A percentile compares a stretch with the other conserved stretches of the same genome.
These are phyloP conservation scores for Papiliotrema nemorosa DNA, from an alignment of 1,284 basidiomycete genomes.

Conservation along the genomic window DNA sequence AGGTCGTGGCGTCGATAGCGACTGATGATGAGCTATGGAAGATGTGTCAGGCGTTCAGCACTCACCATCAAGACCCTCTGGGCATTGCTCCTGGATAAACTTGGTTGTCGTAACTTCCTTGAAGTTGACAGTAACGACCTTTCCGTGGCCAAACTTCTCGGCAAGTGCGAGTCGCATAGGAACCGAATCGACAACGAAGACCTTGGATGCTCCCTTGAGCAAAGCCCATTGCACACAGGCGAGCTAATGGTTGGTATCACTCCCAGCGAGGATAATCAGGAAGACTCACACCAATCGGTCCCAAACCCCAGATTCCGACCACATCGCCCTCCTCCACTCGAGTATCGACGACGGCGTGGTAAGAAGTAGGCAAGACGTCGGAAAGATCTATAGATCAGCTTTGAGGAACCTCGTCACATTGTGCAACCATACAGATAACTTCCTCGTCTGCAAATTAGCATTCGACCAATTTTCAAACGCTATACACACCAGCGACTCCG, in stretches of 20 bases:
- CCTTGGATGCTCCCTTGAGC: slow-evolving; percentile 65
- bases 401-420: not conserved
- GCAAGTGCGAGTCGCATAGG: slow-evolving; percentile 63
- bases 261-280: not conserved
- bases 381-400: slow-evolving; percentile 53
- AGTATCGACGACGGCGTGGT: slow-evolving; percentile 59
- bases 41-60: not conserved
- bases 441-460: slow-evolving; percentile 24
- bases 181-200: slow-evolving; percentile 69
- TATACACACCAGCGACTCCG: slow-evolving; percentile 58
- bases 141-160: slow-evolving; percentile 50
- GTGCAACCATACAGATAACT: slow-evolving; percentile 22
- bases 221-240: slow-evolving; percentile 61
- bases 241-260: slow-evolving; percentile 33
- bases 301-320: slow-evolving; percentile 49
- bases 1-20: slow-evolving; percentile 54
- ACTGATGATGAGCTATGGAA: slow-evolving; percentile 52
- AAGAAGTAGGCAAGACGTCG: slow-evolving; percentile 70
- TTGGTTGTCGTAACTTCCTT: slow-evolving; percentile 59
- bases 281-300: slow-evolving; percentile 35
- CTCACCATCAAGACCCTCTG: slow-evolving; percentile 62
- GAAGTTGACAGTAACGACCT: slow-evolving; percentile 66
- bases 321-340: slow-evolving; percentile 56
- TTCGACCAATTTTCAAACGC: not conserved
- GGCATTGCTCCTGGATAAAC: slow-evolving; percentile 60